Percentiles rank a stretch among this genome's conserved stretches.
phyloP scores from a whole-genome alignment of 331 rosid species.

The Quercus lobata region DNA sequence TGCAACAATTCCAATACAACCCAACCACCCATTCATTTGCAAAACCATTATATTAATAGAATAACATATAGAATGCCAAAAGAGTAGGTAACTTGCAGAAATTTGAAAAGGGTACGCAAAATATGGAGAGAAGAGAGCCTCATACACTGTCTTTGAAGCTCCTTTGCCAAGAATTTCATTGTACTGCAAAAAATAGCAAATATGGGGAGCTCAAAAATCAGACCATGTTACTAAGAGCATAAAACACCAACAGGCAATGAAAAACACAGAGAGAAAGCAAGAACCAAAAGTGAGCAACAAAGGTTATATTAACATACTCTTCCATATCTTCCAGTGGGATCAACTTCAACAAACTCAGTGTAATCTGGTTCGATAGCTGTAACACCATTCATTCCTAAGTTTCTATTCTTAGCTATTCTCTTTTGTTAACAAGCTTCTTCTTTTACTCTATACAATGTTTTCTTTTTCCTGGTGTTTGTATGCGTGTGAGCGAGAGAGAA shows the following conservation, averaged over 20 bases:
- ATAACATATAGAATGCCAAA: not conserved
- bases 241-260: slow-evolving; percentile 10
- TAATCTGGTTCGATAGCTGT: slow-evolving; percentile 35
- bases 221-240: not conserved
- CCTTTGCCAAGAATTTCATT: slow-evolving; percentile 97
- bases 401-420: slow-evolving; percentile 15
- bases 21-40: not conserved
- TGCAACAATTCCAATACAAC: slow-evolving; percentile 25
- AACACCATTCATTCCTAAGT: slow-evolving; percentile 63
- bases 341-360: slow-evolving; percentile 84
- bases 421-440: slow-evolving; percentile 8
- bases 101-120: slow-evolving; percentile 4
- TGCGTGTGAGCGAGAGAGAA: slow-evolving; percentile 16
- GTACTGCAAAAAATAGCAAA: slow-evolving; percentile 48
- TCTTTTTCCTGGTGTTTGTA: not conserved
- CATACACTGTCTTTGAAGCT: slow-evolving; percentile 94
- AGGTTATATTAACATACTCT: slow-evolving; percentile 45
- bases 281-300: not conserved
- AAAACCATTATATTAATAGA: slow-evolving; percentile 16
- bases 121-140: slow-evolving; percentile 19
- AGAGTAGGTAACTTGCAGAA: not conserved
- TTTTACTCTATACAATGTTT: slow-evolving; percentile 6
- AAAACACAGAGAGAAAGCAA: not conserved
- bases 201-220: not conserved
- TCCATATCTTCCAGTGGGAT: slow-evolving; percentile 99